phyloP scores from a whole-genome alignment of 139 green algal genomes.

The Eudorina sp. region DNA sequence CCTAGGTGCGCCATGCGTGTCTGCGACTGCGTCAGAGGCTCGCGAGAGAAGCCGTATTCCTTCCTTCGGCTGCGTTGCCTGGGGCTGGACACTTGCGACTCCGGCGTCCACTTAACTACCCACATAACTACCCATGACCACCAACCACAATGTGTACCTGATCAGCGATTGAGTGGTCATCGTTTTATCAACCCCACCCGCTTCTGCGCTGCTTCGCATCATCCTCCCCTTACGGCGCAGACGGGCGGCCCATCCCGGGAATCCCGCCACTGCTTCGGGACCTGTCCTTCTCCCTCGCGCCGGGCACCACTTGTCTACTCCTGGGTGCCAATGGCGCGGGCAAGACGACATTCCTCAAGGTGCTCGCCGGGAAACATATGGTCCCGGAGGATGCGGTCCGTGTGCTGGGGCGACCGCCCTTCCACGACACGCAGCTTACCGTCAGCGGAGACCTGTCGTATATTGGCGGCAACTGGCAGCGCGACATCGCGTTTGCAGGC shows the following conservation, averaged over 20 bases:
- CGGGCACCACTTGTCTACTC: constrained; percentile 83
- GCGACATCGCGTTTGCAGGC: constrained; percentile 95
- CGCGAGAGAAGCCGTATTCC: too few species aligned
- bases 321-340: constrained; percentile 91
- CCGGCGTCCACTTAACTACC: too few species aligned
- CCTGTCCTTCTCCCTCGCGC: constrained; percentile 74
- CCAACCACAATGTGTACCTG: too few species aligned
- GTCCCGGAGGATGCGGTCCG: constrained; percentile 64
- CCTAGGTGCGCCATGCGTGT: constrained; percentile 76
- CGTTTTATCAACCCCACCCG: too few species aligned
- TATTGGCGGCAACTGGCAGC: constrained; percentile 94
- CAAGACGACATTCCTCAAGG: constrained; percentile 92
- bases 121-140: too few species aligned
- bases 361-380: constrained; percentile 95
- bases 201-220: too few species aligned
- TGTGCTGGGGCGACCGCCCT: constrained; percentile 90
- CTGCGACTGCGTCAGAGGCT: too few species aligned
- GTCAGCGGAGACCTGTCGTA: constrained; percentile 84
- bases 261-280: constrained; percentile 77
- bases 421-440: constrained; percentile 93
- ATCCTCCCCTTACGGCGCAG: constrained; percentile 72
- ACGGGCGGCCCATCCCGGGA: constrained; percentile 82
- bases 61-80: too few species aligned
- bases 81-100: too few species aligned
- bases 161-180: too few species aligned